These are phyloP conservation scores for Shiraia bambusicola DNA, from an alignment of 2,329 filamentous ascomycete genomes.

Conservation along the genomic window DNA sequence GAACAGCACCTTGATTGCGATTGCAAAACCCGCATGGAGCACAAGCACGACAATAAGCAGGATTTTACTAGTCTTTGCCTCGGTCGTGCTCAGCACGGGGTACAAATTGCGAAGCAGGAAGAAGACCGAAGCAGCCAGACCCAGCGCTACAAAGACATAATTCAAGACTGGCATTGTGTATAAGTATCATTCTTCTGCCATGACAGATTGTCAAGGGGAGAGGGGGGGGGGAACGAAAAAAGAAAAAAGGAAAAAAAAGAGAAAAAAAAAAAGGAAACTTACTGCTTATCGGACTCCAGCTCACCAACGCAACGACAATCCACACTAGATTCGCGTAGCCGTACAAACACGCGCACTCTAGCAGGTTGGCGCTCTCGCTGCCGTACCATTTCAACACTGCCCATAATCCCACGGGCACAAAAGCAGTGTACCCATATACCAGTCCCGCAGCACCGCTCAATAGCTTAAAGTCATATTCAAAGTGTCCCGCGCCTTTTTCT, in stretches of 20 bases:
- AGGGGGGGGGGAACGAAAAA: no score
- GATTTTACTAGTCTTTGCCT: slow-evolving; percentile 86
- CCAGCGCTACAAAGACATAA: slow-evolving; percentile 84
- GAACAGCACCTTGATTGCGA: slow-evolving; percentile 96
- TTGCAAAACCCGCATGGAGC: slow-evolving; percentile 83
- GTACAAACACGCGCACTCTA: slow-evolving; percentile 95
- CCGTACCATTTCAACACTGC: slow-evolving; percentile 92
- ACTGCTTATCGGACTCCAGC: slow-evolving; percentile 79
- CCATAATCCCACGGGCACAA: slow-evolving; percentile 85
- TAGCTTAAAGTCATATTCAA: slow-evolving; percentile 88
- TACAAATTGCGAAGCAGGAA: slow-evolving; percentile 48
- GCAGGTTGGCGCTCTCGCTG: slow-evolving; percentile 85
- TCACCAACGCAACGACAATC: slow-evolving; percentile 90
- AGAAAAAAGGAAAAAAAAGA: no score
- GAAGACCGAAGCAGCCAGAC: slow-evolving; percentile 41
- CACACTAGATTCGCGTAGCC: slow-evolving; percentile 96
- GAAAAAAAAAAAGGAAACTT: slow-evolving; percentile 19
- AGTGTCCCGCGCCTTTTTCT: slow-evolving; percentile 65
- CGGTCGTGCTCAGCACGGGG: slow-evolving; percentile 88
- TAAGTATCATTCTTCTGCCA: no score
- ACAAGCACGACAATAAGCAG: slow-evolving; percentile 80
- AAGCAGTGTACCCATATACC: slow-evolving; percentile 85
- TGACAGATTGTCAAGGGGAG: no score
- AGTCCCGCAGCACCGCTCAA: slow-evolving; percentile 88
- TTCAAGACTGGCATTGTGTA: slow-evolving; percentile 64